These are phyloP conservation scores for Trichoderma sp. DNA, from an alignment of 2,329 filamentous ascomycete genomes.

Conservation along the genomic window DNA sequence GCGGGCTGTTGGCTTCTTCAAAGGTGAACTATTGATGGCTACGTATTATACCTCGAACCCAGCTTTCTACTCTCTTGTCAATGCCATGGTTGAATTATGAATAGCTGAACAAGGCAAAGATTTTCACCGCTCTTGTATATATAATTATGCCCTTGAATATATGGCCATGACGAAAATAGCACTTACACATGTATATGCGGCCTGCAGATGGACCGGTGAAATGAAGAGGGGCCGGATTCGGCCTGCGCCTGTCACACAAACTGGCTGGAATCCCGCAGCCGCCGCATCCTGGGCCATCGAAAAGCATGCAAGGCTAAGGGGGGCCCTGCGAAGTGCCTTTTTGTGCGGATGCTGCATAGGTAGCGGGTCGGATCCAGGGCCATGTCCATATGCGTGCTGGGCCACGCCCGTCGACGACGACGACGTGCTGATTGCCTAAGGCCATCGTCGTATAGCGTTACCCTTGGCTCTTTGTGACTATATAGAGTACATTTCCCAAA, in stretches of 20 bases:
- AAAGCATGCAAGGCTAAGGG: neutral
- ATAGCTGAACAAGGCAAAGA: neutral
- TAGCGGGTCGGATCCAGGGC: constrained; percentile 24
- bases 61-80: neutral
- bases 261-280: neutral
- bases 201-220: constrained; percentile 13
- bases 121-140: neutral
- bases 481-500: constrained; percentile 12
- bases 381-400: neutral
- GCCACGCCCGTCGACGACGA: neutral
- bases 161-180: neutral
- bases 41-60: no score
- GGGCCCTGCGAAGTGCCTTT: constrained; percentile 10
- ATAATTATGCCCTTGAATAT: neutral
- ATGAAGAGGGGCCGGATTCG: constrained; percentile 22
- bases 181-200: neutral
- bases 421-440: constrained; percentile 9
- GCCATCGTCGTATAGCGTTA: neutral
- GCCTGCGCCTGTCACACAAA: constrained; percentile 21
- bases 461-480: constrained; percentile 1
- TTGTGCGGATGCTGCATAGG: constrained; percentile 15
- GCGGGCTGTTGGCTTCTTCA: neutral
- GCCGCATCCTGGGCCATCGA: neutral
- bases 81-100: neutral
- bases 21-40: neutral